Evolutionary conservation across 164 flowering plant species (phyloP).

Genomic region (Buxus sempervirens): DNA sequence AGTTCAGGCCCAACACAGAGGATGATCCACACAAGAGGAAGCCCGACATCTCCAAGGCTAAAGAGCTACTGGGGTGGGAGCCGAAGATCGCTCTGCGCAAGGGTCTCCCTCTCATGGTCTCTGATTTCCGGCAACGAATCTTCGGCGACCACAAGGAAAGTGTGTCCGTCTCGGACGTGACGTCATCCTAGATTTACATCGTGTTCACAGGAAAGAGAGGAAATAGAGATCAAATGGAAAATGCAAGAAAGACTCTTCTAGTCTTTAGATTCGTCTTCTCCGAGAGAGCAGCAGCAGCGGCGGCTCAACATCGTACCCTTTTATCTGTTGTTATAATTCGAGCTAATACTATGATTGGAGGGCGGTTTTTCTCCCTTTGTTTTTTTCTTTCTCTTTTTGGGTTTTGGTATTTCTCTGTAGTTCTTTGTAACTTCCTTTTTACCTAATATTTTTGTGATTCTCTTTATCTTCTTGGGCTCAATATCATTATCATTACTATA

Average conservation of each 20-base stretch:
- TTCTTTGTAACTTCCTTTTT: neutral
- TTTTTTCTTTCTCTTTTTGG: no score
- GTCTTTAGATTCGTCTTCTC: no score
- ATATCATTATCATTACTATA: no score
- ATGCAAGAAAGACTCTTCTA: no score
- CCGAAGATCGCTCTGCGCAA: constrained; percentile 78
- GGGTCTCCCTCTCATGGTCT: constrained; percentile 93
- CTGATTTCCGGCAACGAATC: constrained; percentile 77
- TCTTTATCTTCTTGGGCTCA: no score
- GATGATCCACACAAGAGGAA: constrained; percentile 99
- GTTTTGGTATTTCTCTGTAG: no score
- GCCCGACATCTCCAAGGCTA: constrained; percentile 88
- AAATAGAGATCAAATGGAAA: no score
- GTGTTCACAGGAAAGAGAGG: neutral
- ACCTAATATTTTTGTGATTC: neutral
- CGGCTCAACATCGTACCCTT: no score
- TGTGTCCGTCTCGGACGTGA: constrained; percentile 8
- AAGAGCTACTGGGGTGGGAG: constrained; percentile 83
- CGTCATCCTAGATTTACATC: constrained; percentile 7
- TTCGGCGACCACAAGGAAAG: constrained; percentile 76
- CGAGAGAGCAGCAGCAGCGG: no score
- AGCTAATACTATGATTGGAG: no score
- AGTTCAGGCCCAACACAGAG: constrained; percentile 81
- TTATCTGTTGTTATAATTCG: no score
- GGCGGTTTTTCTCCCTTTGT: no score